Conservation (phyloP, 2,329 filamentous ascomycete species). For the Alternaria consortialis region DNA sequence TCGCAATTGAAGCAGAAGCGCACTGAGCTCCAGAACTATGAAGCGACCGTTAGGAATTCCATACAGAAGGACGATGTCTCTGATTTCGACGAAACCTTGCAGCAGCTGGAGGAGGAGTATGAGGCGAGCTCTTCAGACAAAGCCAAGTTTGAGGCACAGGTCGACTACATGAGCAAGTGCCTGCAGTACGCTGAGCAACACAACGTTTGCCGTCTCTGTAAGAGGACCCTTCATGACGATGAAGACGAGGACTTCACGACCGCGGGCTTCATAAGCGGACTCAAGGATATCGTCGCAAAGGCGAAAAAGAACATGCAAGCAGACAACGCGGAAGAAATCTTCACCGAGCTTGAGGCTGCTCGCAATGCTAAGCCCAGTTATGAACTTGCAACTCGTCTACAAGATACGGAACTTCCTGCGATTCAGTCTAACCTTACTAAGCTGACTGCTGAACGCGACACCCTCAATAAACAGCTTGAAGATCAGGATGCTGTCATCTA, state of each 20-base stretch:
- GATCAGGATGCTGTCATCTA: constrained; percentile 73
- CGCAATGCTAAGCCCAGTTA: constrained; percentile 67
- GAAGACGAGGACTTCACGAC: constrained; percentile 62
- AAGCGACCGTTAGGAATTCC: constrained; percentile 68
- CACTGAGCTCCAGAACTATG: constrained; percentile 68
- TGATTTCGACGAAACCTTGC: constrained; percentile 62
- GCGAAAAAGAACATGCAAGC: constrained; percentile 66
- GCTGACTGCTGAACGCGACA: constrained; percentile 53
- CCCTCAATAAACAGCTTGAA: constrained; percentile 58
- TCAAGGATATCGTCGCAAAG: constrained; percentile 66
- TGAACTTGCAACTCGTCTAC: constrained; percentile 77
- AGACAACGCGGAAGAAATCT: constrained; percentile 68
- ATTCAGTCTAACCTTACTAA: constrained; percentile 70
- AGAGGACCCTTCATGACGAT: constrained; percentile 69
- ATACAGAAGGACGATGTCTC: constrained; percentile 46
- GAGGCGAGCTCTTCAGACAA: constrained; percentile 69
- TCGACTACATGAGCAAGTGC: constrained; percentile 76
- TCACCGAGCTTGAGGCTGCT: constrained; percentile 68
- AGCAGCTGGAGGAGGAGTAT: constrained; percentile 61
- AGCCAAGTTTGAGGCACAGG: constrained; percentile 73
- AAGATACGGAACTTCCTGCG: constrained; percentile 72
- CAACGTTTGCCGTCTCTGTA: constrained; percentile 80
- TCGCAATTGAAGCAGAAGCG: constrained; percentile 72
- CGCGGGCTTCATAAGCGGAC: constrained; percentile 69
- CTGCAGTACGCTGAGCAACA: constrained; percentile 71